A percentile compares a stretch with the other conserved stretches of the same genome.
Conservation (phyloP, 352 stramenopile species). For the Globisporangium radiosum region DNA sequence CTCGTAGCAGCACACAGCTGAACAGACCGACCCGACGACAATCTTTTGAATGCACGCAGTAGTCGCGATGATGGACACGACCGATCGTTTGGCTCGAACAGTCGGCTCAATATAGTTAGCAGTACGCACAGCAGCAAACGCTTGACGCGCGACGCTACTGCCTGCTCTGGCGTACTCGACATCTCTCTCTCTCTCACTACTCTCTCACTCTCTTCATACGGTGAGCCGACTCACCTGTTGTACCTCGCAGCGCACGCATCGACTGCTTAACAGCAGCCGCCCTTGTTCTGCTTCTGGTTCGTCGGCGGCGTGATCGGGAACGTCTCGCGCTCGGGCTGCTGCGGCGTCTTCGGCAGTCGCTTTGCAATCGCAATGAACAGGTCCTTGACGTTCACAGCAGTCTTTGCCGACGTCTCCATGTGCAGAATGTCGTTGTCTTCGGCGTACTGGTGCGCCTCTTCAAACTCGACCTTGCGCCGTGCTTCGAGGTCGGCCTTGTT, state of each 20-base stretch:
- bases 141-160: too few species aligned
- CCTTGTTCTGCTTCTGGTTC: conserved; percentile 64
- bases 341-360: conserved; percentile 75
- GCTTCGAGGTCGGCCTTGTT: conserved; percentile 99
- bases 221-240: not conserved
- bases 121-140: too few species aligned
- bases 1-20: too few species aligned
- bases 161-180: conserved; percentile 14
- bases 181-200: conserved; percentile 5
- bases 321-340: conserved; percentile 74
- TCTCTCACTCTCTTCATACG: not conserved
- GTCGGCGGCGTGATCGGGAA: conserved; percentile 79
- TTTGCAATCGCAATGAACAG: conserved; percentile 97
- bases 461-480: conserved; percentile 94
- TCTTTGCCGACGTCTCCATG: conserved; percentile 99
- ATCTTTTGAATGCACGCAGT: too few species aligned
- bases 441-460: conserved; percentile 97
- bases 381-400: conserved; percentile 98
- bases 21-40: too few species aligned
- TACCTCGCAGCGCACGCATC: conserved; percentile 10
- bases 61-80: too few species aligned
- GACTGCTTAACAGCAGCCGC: conserved; percentile 64
- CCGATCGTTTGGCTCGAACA: too few species aligned
- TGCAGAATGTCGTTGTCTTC: conserved; percentile 98
- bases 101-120: too few species aligned